Base-by-base conservation (phyloP, 2,329 filamentous ascomycete genomes). In the Tolypocladium endophyticum region DNA sequence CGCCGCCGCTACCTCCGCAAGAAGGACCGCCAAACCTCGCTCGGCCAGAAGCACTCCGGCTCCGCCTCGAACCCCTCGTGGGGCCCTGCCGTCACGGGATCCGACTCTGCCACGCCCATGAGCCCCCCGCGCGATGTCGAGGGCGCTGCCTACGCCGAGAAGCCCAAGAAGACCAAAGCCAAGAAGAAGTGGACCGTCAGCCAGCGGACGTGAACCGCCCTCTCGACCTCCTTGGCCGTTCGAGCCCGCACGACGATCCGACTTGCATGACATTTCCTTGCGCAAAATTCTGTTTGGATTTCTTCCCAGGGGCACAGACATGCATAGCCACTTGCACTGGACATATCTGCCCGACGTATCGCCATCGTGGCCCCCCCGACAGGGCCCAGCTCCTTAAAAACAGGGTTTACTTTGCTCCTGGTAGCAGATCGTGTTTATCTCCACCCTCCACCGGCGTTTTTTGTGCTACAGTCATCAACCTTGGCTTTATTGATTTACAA, bases 1-100 rank as follows among this genome's bases (percentile, higher is more conserved):
- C 88, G 90, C 64, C 85, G 86, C 60, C 86, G 87, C 64, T 88
- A 92, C 73, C 78, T 90, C 64, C 84, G 84, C 64, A 88, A 85
- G 74, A 85, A 81, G 73, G 87, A 89, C 67, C 79, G 79, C 47
- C 77, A 81, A 67, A 58, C 64, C 16, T 65, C 67, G 18, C 65
- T 72, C 41, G 66, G 66, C 57, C 72, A 73, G 61, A 76, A 74
- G 68, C 73, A 73, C 60, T 73, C 73, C 36, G 73, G 70, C 33
- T 76, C 76, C 20, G 69, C 72, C 58, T 61, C 64, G 18, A 66
- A 65, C 35, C 73, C 72, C 6, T 72, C 73, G 1, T 74, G 72
- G 73, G 73, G 71, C 8, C 72, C 73, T 9, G 65, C 66, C 35
- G 64, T 69, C 47, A 57, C 64, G 20, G 64, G 63, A 12, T 63